Evolutionary conservation across 164 flowering plant genomes (phyloP), one percentile per base, ranked within the genome.

Genomic region (Vitis rotundifolia): DNA sequence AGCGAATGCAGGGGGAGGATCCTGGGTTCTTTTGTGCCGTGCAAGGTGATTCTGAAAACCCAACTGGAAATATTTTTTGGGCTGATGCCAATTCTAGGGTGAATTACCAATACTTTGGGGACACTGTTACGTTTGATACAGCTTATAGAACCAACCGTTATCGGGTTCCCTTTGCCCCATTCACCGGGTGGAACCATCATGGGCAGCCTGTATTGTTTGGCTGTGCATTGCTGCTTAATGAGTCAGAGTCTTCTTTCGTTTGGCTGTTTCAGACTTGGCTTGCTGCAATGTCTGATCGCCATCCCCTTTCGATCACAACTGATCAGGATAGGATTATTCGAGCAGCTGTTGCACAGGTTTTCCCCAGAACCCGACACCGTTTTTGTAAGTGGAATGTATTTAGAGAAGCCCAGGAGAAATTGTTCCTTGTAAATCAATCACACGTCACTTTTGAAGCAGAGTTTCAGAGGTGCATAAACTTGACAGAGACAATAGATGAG

Each of bases 251-350:
- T 37, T 79, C 88, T 0, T 84, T 82, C 66, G 52, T 80, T 54
- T 84, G 89, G 89, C 68, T 87, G 9, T 71, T 87, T 61, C 74
- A 81, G 69, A 79, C 84, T 11, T 87, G 89, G 89, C 87, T 87
- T 63, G 67, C 69, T 3, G 85, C 86, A n/a, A 84, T 87, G 86
- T 73, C 78, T 31, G 86, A 81, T n/a, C 83, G 64, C 11, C 67
- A 50, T 49, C 91, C 91, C 4, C 28, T 80, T 48, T 85, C 91
- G 4, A 78, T 87, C 68, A 85, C 86, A 7, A 84, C 84, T 5
- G 84, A 84, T 64, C 86, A 76, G 52, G 88, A 87, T 66, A 69
- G 82, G 26, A 65, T 78, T 66, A 75, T 87, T 29, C 70, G 75
- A 69, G 49, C 80, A 54, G 89, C 91, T 19, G 80, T 84, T 11